Evolutionary conservation across 2,329 filamentous ascomycete genomes (phyloP).

Genomic region (Alternaria gaisen): DNA sequence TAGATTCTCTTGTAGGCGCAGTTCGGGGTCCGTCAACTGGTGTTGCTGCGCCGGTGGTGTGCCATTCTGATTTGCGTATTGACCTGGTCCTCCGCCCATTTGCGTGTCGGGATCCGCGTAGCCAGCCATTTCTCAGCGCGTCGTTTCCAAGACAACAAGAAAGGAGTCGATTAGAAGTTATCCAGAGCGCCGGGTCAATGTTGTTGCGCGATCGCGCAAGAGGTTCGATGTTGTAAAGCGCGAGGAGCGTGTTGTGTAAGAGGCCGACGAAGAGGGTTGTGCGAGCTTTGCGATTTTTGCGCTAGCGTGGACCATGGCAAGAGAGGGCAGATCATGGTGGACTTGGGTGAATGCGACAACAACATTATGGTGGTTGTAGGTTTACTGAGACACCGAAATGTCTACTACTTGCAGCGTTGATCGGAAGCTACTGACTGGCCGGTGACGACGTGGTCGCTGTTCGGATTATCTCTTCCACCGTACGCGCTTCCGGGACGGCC

Average conservation of each 20-base stretch:
- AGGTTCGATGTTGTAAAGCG: conserved; percentile 30
- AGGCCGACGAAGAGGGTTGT: conserved; percentile 42
- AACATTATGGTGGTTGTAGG: conserved; percentile 24
- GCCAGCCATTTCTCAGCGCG: conserved; percentile 37
- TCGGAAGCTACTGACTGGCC: conserved; percentile 13
- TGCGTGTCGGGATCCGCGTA: conserved; percentile 49
- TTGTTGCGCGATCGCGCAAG: conserved; percentile 30
- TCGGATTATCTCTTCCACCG: conserved; percentile 41
- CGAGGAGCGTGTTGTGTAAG: conserved; percentile 29
- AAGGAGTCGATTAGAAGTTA: not conserved
- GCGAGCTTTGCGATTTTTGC: conserved; percentile 43
- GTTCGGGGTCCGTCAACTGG: conserved; percentile 42
- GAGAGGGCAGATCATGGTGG: conserved; percentile 17
- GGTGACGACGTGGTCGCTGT: conserved; percentile 36
- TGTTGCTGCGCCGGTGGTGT: conserved; percentile 46
- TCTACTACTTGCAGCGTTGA: conserved; percentile 21
- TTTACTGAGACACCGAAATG: conserved; percentile 6
- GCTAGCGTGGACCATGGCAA: conserved; percentile 40
- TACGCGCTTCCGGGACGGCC: conserved; percentile 28
- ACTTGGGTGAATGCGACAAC: conserved; percentile 9
- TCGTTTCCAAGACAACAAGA: conserved; percentile 23
- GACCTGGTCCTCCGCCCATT: conserved; percentile 43
- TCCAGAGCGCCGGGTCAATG: conserved; percentile 9
- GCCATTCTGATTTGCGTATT: conserved; percentile 49
- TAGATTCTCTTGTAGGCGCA: conserved; percentile 47